Conservation (phyloP, 2,329 filamentous ascomycete genomes). For the Metarhizium humberi region DNA sequence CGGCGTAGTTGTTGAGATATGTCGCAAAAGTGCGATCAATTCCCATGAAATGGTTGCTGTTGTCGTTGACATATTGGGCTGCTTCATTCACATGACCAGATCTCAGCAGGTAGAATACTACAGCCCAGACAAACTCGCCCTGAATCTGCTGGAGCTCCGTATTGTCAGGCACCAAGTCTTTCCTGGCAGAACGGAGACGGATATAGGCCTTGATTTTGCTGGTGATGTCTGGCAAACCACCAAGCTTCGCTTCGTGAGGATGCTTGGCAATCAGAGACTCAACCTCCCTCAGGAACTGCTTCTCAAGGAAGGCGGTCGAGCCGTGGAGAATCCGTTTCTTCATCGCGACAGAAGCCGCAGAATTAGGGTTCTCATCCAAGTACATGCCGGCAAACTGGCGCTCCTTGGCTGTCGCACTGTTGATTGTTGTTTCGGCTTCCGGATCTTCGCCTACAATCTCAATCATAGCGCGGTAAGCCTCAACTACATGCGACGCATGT, state of each 20-base stretch:
- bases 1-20: conserved; percentile 79
- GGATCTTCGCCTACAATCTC: conserved; percentile 68
- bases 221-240: conserved; percentile 76
- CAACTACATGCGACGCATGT: conserved; percentile 64
- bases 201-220: conserved; percentile 93
- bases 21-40: conserved; percentile 84
- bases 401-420: conserved; percentile 59
- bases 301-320: conserved; percentile 71
- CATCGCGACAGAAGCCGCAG: conserved; percentile 53
- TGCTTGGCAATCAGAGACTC: conserved; percentile 72
- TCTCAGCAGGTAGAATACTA: conserved; percentile 85
- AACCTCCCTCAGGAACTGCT: conserved; percentile 68
- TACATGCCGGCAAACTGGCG: conserved; percentile 71
- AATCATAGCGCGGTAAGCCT: conserved; percentile 75
- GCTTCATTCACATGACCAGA: conserved; percentile 79
- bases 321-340: conserved; percentile 74
- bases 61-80: conserved; percentile 72
- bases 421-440: conserved; percentile 46
- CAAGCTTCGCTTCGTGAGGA: conserved; percentile 79
- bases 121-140: conserved; percentile 84
- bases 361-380: conserved; percentile 62
- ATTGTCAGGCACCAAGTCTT: conserved; percentile 76
- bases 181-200: conserved; percentile 66
- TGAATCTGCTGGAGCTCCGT: conserved; percentile 70
- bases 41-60: conserved; percentile 73